Percentiles rank a stretch among this genome's conserved stretches.
Conservation (phyloP, 1,284 basidiomycete genomes). For the Trametes sp. region DNA sequence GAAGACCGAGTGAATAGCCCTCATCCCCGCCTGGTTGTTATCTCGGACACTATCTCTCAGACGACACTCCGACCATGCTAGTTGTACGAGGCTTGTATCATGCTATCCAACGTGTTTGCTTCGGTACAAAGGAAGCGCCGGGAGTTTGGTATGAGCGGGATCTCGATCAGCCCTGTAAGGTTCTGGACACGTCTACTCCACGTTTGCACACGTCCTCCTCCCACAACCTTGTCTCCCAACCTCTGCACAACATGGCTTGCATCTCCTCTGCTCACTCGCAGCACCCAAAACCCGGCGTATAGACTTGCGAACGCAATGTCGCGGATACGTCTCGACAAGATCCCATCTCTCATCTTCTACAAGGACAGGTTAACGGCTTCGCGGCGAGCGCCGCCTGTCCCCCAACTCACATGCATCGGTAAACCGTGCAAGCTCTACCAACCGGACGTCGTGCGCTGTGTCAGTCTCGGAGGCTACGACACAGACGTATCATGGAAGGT, state of each 20-base stretch:
- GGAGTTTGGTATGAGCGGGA: background rate
- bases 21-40: background rate
- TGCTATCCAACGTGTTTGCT: no score
- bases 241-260: background rate
- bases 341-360: slow-evolving; percentile 85
- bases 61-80: no score
- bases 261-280: background rate
- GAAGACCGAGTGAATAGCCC: slow-evolving; percentile 13
- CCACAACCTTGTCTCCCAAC: no score
- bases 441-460: slow-evolving; percentile 89
- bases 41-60: no score
- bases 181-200: slow-evolving; percentile 22
- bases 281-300: background rate
- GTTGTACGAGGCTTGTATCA: background rate
- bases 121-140: no score
- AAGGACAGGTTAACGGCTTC: slow-evolving; percentile 68
- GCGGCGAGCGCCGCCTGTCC: slow-evolving; percentile 71
- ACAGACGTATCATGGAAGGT: slow-evolving; percentile 88
- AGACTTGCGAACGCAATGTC: slow-evolving; percentile 55
- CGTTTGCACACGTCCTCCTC: slow-evolving; percentile 11
- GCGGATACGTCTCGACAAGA: slow-evolving; percentile 69
- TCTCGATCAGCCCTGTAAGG: slow-evolving; percentile 6
- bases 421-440: slow-evolving; percentile 77
- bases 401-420: slow-evolving; percentile 85
- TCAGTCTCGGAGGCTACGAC: slow-evolving; percentile 78